These are phyloP conservation scores for Achaetomiella virescens DNA, from an alignment of 495 filamentous ascomycete genomes.

Conservation along the genomic window DNA sequence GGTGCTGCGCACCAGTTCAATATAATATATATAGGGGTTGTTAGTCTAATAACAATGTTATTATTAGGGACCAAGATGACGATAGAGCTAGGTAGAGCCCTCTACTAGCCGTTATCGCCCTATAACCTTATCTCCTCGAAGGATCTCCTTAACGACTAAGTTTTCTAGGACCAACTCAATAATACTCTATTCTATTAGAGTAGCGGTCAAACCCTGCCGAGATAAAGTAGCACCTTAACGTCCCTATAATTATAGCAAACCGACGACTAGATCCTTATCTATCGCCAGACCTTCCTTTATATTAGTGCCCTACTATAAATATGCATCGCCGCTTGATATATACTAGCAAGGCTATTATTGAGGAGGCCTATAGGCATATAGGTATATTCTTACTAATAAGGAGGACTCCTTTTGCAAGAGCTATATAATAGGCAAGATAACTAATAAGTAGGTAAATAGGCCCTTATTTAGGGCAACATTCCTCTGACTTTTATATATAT, in stretches of 20 bases:
- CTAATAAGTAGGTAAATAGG: not conserved
- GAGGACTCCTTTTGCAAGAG: no score
- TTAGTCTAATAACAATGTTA: no score
- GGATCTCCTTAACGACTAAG: not conserved
- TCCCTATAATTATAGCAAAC: not conserved
- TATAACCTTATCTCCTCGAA: not conserved
- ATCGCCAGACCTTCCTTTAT: not conserved
- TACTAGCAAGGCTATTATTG: not conserved
- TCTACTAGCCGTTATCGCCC: not conserved
- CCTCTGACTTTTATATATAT: no score
- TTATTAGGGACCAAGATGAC: no score
- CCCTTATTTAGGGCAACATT: no score
- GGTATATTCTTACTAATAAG: not conserved
- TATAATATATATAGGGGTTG: no score
- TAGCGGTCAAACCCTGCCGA: not conserved
- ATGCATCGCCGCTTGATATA: not conserved
- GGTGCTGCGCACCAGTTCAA: no score
- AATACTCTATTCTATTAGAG: not conserved
- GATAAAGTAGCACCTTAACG: not conserved
- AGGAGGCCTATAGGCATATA: not conserved
- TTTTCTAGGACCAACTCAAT: not conserved
- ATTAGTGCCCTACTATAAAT: not conserved
- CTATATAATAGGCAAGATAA: not conserved
- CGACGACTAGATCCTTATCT: no score
- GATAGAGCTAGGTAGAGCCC: not conserved